Evolutionary conservation across 1,284 basidiomycete genomes (phyloP).

Genomic region (Ceratobasidium sp.): DNA sequence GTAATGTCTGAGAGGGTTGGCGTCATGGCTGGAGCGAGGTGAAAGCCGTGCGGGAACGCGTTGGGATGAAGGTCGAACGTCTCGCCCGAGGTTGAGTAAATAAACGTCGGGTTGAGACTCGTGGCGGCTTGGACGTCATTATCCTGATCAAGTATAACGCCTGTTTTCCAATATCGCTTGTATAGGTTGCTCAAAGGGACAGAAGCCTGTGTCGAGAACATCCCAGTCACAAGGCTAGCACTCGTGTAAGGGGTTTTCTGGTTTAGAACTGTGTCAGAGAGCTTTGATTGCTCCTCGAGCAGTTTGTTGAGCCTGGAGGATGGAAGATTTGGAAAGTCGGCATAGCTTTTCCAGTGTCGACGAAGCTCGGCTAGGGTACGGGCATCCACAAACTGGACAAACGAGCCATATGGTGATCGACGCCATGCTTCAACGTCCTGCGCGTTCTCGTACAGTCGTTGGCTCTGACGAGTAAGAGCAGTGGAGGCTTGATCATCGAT

Average conservation of each 20-base stretch:
- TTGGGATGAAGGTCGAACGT: constrained; percentile 12
- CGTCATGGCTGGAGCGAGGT: not conserved
- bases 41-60: constrained; percentile 28
- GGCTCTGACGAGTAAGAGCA: not conserved
- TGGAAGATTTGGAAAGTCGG: not conserved
- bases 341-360: constrained; percentile 8
- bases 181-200: not conserved
- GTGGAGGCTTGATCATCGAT: constrained; percentile 1
- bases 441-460: not conserved
- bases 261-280: not conserved
- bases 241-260: not conserved
- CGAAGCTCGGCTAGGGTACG: constrained; percentile 2
- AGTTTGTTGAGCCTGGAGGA: not conserved
- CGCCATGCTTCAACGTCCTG: not conserved
- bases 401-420: not conserved
- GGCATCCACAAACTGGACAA: constrained; percentile 11
- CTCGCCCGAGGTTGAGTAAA: constrained; percentile 12
- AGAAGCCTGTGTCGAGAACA: constrained; percentile 1
- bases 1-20: not conserved
- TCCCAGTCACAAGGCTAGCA: constrained; percentile 8
- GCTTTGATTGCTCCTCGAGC: not conserved
- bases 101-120: constrained; percentile 25
- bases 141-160: not conserved
- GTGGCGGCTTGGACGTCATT: constrained; percentile 31
- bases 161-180: constrained; percentile 30